Conservation (phyloP, 2,329 filamentous ascomycete species). For the Aspergillus candidus region DNA sequence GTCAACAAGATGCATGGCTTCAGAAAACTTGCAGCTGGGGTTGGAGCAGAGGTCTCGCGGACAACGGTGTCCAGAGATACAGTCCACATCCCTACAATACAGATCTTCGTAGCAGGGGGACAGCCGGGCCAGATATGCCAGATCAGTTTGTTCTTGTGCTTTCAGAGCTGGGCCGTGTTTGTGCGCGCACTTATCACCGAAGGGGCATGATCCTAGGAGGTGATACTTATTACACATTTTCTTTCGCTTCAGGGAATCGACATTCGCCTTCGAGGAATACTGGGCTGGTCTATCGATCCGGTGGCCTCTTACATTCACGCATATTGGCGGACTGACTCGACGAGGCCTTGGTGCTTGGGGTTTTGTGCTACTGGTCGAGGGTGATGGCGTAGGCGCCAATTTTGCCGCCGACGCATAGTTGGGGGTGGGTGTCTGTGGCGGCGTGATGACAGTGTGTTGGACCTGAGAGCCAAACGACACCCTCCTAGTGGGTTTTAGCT, state of each 20-base stretch:
- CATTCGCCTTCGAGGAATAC: constrained; percentile 12
- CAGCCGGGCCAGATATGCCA: constrained; percentile 27
- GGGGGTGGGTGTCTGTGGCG: constrained; percentile 6
- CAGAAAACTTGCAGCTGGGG: constrained; percentile 18
- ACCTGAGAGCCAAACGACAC: constrained; percentile 1
- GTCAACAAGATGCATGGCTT: constrained; percentile 18
- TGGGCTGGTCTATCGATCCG: constrained; percentile 22
- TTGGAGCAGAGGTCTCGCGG: constrained; percentile 11
- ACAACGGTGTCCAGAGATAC: constrained; percentile 25
- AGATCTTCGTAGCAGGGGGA: constrained; percentile 23
- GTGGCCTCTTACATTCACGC: constrained; percentile 5
- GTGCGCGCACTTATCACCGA: constrained; percentile 19
- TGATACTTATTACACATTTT: constrained; percentile 33
- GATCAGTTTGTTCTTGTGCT: constrained; percentile 17
- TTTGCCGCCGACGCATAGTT: constrained; percentile 14
- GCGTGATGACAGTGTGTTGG: constrained; percentile 1
- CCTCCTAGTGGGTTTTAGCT: constrained; percentile 2
- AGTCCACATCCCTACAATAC: constrained; percentile 23
- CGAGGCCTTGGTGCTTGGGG: background rate
- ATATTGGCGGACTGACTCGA: background rate
- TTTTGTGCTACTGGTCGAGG: background rate
- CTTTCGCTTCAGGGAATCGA: constrained; percentile 19
- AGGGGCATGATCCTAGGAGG: constrained; percentile 21
- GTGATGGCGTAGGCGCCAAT: background rate
- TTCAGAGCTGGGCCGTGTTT: constrained; percentile 20